A percentile compares a stretch with the other conserved stretches of the same genome.
Evolutionary conservation across 306 rosid species (phyloP).

Genomic region (Cicer yamashitae): DNA sequence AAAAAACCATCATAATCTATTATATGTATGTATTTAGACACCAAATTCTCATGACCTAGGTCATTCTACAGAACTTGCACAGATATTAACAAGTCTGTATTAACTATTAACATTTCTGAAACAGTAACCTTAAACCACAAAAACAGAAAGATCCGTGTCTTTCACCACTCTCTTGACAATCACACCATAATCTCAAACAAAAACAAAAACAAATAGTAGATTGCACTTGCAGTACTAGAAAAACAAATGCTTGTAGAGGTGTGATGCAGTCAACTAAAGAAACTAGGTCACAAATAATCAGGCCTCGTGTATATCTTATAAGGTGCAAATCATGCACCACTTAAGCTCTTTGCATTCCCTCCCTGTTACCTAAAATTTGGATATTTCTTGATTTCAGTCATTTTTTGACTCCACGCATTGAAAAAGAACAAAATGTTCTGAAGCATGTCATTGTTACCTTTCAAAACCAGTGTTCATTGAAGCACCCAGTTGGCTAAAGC

Average conservation of each 20-base stretch:
- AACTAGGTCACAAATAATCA: conserved; percentile 15
- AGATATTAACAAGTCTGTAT: conserved; percentile 26
- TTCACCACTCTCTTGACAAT: conserved; percentile 10
- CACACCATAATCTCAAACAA: conserved; percentile 31
- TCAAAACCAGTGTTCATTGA: conserved; percentile 60
- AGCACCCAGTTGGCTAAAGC: conserved; percentile 81
- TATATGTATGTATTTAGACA: conserved; percentile 11
- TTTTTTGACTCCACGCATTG: conserved; percentile 4
- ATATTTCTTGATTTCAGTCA: conserved; percentile 8
- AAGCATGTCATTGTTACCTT: conserved; percentile 50
- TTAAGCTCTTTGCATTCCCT: conserved; percentile 10
- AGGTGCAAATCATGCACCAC: conserved; percentile 20
- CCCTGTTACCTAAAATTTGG: background rate
- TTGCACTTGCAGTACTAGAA: conserved; percentile 15
- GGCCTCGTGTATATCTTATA: conserved; percentile 8
- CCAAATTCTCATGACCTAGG: conserved; percentile 28
- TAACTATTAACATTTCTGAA: conserved; percentile 27
- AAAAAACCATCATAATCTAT: conserved; percentile 28
- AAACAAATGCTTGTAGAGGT: background rate
- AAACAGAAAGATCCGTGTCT: conserved; percentile 18
- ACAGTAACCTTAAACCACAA: conserved; percentile 10
- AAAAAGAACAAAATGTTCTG: conserved; percentile 16
- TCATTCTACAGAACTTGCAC: conserved; percentile 32
- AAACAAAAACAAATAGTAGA: conserved; percentile 5
- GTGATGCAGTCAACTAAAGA: conserved; percentile 29